Percentiles rank a stretch among this genome's conserved stretches.
These are phyloP conservation scores for Phlebopus sp. DNA, from an alignment of 1,284 basidiomycete species.

Conservation along the genomic window DNA sequence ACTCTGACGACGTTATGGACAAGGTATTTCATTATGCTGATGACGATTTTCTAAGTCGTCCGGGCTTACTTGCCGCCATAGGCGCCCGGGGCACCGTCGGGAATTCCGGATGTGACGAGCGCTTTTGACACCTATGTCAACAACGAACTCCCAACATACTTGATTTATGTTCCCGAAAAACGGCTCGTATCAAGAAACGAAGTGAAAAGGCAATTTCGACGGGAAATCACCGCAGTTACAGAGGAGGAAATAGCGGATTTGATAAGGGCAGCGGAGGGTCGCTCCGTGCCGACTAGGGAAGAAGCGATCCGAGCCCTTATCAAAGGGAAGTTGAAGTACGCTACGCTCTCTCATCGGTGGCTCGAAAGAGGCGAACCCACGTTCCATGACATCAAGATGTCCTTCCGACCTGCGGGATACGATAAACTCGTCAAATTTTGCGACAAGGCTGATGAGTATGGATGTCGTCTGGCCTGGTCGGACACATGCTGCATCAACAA, in stretches of 20 bases:
- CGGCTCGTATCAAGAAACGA: constrained; percentile 30
- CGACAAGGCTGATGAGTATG: constrained; percentile 25
- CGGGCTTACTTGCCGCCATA: constrained; percentile 9
- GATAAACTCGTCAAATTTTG: constrained; percentile 27
- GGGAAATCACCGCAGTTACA: constrained; percentile 23
- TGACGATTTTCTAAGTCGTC: not conserved
- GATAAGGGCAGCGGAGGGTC: constrained; percentile 37
- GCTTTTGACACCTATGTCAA: constrained; percentile 23
- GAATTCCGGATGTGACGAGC: constrained; percentile 27
- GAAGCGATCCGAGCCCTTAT: constrained; percentile 31
- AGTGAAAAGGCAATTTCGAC: constrained; percentile 29
- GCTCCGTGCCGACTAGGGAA: constrained; percentile 44
- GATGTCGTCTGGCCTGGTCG: constrained; percentile 29
- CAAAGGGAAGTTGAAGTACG: constrained; percentile 52
- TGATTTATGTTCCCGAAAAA: constrained; percentile 27
- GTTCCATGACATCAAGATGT: constrained; percentile 47
- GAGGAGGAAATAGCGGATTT: constrained; percentile 24
- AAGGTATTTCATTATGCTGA: constrained; percentile 13
- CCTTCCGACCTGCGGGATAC: constrained; percentile 28
- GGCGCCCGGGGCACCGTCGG: constrained; percentile 15
- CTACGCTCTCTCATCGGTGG: constrained; percentile 61
- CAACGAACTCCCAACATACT: constrained; percentile 31
- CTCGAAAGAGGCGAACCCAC: constrained; percentile 63
- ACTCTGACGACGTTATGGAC: not conserved
- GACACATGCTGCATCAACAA: constrained; percentile 22